Evolutionary conservation across 2,329 filamentous ascomycete genomes (phyloP).

Genomic region (Fusarium euwallaceae): DNA sequence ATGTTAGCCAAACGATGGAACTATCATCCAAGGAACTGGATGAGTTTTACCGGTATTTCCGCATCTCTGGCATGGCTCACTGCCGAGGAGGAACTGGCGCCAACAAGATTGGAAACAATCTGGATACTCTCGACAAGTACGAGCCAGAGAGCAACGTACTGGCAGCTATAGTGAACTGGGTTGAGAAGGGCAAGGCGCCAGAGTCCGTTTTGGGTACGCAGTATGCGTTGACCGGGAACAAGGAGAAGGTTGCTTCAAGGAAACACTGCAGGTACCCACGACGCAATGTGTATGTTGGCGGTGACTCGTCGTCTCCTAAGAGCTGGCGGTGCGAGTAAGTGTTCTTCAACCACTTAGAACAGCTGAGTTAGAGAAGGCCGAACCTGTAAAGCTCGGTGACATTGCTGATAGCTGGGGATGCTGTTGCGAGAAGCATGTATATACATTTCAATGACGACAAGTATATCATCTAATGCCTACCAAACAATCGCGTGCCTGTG

Average conservation of each 20-base stretch:
- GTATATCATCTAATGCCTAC: background rate
- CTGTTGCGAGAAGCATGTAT: background rate
- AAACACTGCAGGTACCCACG: background rate
- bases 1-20: conserved; percentile 36
- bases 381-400: background rate
- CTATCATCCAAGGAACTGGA: conserved; percentile 51
- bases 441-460: background rate
- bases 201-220: background rate
- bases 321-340: background rate
- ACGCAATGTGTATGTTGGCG: background rate
- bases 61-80: conserved; percentile 64
- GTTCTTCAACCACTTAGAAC: background rate
- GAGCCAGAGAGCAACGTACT: conserved; percentile 59
- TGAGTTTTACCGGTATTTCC: conserved; percentile 66
- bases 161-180: conserved; percentile 62
- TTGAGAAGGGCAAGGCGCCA: conserved; percentile 51
- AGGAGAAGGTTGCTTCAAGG: background rate
- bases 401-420: background rate
- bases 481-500: background rate
- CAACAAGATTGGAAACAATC: conserved; percentile 47
- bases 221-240: background rate
- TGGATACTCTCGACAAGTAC: conserved; percentile 22
- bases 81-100: conserved; percentile 62
- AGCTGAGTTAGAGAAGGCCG: background rate
- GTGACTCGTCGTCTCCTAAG: background rate